Percentiles rank a stretch among this genome's conserved stretches.
These are phyloP conservation scores for Coemansia reversa DNA, from an alignment of 192 early-diverging fungal genomes.

Conservation along the genomic window DNA sequence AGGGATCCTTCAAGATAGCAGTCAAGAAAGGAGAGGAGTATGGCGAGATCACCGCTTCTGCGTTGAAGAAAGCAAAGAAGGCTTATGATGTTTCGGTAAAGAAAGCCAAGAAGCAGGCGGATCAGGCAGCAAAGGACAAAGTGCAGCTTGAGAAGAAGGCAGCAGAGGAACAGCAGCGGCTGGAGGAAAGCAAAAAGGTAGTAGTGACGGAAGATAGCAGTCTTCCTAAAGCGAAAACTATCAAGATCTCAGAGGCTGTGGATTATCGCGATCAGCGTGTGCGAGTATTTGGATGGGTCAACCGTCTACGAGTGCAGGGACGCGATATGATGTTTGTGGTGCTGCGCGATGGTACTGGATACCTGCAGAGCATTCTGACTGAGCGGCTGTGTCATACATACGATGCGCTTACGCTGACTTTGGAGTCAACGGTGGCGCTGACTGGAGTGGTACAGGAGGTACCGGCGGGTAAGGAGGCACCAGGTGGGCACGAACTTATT, in stretches of 20 bases:
- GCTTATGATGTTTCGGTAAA: conserved; percentile 60
- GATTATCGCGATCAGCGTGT: conserved; percentile 75
- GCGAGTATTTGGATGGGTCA: conserved; percentile 92
- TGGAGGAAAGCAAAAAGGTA: conserved; percentile 87
- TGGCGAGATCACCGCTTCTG: conserved; percentile 78
- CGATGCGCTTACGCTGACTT: conserved; percentile 88
- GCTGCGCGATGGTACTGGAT: conserved; percentile 93
- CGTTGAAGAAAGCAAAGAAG: conserved; percentile 90
- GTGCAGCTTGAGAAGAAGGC: conserved; percentile 52
- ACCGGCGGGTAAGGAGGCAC: conserved; percentile 94
- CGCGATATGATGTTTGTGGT: conserved; percentile 96
- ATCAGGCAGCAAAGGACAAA: conserved; percentile 67
- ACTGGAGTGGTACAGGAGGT: conserved; percentile 85
- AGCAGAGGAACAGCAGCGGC: conserved; percentile 71
- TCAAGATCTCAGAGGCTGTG: conserved; percentile 70
- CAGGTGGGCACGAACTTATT: conserved; percentile 91
- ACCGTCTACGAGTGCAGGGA: conserved; percentile 92
- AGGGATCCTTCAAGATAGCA: conserved; percentile 57
- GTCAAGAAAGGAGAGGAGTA: conserved; percentile 79
- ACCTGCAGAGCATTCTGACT: conserved; percentile 89
- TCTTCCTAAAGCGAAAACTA: conserved; percentile 75
- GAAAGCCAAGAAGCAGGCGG: conserved; percentile 81
- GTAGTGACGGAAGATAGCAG: conserved; percentile 68
- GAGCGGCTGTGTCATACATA: conserved; percentile 90
- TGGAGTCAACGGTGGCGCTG: conserved; percentile 89